phyloP scores from a whole-genome alignment of 176 grass and related monocot genomes.

The Rhipidocladum racemiflorum region DNA sequence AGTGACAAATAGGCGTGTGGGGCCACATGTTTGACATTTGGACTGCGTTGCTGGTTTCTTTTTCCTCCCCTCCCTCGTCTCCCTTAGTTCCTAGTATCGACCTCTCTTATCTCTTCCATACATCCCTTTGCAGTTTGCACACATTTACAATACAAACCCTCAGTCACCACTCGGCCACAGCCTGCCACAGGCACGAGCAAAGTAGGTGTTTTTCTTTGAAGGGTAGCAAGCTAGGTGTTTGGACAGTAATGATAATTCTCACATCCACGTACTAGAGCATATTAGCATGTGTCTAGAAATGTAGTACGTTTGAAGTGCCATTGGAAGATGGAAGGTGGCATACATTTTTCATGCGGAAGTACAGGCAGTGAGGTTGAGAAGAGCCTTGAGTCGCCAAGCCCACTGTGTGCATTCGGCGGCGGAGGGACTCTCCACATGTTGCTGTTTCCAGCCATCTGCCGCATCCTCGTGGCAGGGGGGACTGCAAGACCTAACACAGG shows the following conservation, averaged over 20 bases:
- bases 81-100: background rate
- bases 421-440: conserved; percentile 38
- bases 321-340: background rate
- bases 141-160: background rate
- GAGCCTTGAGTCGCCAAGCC: conserved; percentile 56
- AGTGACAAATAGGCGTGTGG: background rate
- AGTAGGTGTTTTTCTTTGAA: background rate
- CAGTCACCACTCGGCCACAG: background rate
- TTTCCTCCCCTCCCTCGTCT: background rate
- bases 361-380: conserved; percentile 88
- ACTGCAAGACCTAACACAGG: conserved; percentile 30
- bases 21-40: background rate
- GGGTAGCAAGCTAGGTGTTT: background rate
- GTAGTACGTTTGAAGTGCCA: background rate
- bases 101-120: background rate
- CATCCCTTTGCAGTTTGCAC: background rate
- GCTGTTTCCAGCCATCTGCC: conserved; percentile 26
- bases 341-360: conserved; percentile 72
- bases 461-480: conserved; percentile 24
- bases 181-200: background rate
- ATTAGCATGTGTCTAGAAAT: background rate
- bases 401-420: conserved; percentile 1
- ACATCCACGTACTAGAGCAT: background rate
- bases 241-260: background rate
- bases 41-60: background rate